These are phyloP conservation scores for Striga asiatica DNA, from an alignment of 257 asterid genomes.

Conservation along the genomic window DNA sequence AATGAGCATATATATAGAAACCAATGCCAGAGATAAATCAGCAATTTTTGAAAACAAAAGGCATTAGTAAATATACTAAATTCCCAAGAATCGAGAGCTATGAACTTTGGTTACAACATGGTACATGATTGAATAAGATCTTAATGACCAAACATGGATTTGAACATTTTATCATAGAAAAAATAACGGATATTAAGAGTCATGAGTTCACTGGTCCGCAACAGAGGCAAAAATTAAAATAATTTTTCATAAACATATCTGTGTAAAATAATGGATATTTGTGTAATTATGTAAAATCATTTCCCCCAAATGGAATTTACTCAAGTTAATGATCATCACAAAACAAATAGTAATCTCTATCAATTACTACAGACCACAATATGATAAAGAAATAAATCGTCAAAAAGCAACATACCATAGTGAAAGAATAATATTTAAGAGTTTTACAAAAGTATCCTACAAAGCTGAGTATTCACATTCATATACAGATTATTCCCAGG, in stretches of 20 bases:
- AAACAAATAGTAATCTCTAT: neutral
- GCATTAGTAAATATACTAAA: neutral
- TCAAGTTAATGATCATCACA: neutral
- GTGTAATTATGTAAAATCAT: no score
- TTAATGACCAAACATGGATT: neutral
- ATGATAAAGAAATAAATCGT: no score
- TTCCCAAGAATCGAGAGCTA: neutral
- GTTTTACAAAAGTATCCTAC: neutral
- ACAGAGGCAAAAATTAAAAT: no score
- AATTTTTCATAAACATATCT: no score
- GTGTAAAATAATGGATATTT: no score
- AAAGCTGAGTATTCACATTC: neutral
- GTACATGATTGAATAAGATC: neutral
- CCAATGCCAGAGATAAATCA: neutral
- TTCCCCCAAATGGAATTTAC: constrained; percentile 1
- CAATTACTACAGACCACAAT: neutral
- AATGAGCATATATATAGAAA: constrained; percentile 8
- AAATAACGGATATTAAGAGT: no score
- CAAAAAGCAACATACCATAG: neutral
- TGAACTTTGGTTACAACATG: neutral
- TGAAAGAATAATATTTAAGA: neutral
- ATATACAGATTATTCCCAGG: constrained; percentile 1
- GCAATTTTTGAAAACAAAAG: neutral
- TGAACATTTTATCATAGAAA: constrained; percentile 5
- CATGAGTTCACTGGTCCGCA: no score